Conservation (phyloP, 495 filamentous ascomycete species). For the Daldinia caldariorum region DNA sequence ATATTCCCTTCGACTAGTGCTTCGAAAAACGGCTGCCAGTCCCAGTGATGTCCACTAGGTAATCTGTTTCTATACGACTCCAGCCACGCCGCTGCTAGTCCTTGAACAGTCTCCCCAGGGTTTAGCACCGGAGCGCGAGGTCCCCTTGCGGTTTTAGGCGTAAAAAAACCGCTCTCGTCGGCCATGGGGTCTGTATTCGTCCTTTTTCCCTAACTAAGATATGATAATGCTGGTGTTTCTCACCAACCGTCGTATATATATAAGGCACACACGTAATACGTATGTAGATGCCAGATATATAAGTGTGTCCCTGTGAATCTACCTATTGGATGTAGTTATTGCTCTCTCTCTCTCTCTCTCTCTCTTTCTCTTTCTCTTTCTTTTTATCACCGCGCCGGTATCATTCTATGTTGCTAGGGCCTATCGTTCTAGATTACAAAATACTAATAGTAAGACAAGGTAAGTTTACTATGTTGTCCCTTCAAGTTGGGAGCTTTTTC, state of each 20-base stretch:
- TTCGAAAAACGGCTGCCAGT: slow-evolving; percentile 29
- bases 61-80: background rate
- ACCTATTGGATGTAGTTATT: background rate
- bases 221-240: background rate
- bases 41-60: background rate
- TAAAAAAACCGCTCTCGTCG: background rate
- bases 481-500: background rate
- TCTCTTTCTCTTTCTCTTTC: background rate
- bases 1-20: slow-evolving; percentile 30
- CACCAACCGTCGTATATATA: background rate
- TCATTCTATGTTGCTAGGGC: no score
- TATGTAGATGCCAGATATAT: background rate
- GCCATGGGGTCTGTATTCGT: background rate
- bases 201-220: background rate
- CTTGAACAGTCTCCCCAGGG: background rate
- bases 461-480: background rate
- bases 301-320: background rate
- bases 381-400: no score
- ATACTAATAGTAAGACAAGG: background rate
- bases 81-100: background rate
- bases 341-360: background rate
- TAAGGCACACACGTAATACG: no score
- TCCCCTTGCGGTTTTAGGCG: background rate
- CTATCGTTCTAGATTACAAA: background rate
- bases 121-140: background rate